phyloP scores from a whole-genome alignment of 192 early-diverging fungal genomes.

The Jimgerdemannia flammicorona region DNA sequence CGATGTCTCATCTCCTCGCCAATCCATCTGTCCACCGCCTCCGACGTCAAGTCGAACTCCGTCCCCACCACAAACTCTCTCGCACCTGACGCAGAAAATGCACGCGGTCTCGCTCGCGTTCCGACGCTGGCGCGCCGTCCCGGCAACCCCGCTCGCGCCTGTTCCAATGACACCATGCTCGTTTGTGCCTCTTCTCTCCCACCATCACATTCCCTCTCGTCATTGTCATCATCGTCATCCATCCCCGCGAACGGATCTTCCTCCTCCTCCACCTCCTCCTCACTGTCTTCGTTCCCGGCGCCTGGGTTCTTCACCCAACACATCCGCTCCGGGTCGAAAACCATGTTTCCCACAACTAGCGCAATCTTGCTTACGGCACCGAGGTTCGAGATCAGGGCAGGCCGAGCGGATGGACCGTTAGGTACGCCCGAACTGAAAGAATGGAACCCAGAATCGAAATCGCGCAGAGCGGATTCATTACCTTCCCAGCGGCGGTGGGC shows the following conservation, averaged over 20 bases:
- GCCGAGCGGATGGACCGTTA: too few relatives aligned
- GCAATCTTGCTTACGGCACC: too few relatives aligned
- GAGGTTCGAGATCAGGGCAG: too few relatives aligned
- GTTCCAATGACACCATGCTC: too few relatives aligned
- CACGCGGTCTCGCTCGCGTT: not conserved
- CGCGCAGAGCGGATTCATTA: not conserved
- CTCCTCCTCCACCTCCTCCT: not conserved
- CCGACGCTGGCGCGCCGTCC: too few relatives aligned
- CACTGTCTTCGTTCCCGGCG: not conserved
- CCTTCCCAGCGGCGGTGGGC: not conserved
- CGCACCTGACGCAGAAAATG: not conserved
- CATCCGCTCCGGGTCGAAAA: not conserved
- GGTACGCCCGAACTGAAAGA: too few relatives aligned
- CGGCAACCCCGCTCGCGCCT: too few relatives aligned
- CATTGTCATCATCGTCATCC: not conserved
- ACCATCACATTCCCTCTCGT: too few relatives aligned
- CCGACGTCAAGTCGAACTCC: not conserved
- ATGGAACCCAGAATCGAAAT: not conserved
- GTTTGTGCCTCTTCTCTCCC: too few relatives aligned
- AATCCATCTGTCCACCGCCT: not conserved
- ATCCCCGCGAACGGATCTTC: not conserved
- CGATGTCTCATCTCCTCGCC: not conserved
- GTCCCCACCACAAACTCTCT: not conserved
- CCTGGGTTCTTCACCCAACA: too few relatives aligned
- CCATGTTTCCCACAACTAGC: not conserved